phyloP scores from a whole-genome alignment of 257 asterid genomes.

The Plantago elongata region DNA sequence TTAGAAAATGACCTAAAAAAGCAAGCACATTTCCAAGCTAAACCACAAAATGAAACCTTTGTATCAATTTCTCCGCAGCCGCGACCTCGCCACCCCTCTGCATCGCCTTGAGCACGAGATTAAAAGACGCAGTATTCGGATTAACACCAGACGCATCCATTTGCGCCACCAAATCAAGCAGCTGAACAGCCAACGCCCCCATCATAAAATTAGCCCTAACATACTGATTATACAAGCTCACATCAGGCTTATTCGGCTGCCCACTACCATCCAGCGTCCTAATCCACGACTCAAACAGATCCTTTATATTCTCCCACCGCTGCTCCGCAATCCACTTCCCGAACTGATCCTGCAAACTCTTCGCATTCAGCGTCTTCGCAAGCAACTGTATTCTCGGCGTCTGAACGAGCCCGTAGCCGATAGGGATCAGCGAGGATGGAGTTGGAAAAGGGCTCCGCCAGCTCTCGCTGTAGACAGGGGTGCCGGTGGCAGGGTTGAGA shows the following conservation, averaged over 20 bases:
- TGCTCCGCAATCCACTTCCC: conserved; percentile 71
- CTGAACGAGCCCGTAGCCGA: conserved; percentile 28
- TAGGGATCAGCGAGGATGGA: conserved; percentile 37
- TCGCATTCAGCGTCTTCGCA: conserved; percentile 47
- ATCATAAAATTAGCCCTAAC: conserved; percentile 77
- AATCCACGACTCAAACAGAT: conserved; percentile 71
- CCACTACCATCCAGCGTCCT: conserved; percentile 60
- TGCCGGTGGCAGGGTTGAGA: conserved; percentile 71
- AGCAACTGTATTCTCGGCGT: conserved; percentile 29
- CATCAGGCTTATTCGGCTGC: conserved; percentile 83
- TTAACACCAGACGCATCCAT: conserved; percentile 50
- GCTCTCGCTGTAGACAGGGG: conserved; percentile 61
- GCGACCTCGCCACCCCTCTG: conserved; percentile 36
- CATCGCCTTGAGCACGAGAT: conserved; percentile 80
- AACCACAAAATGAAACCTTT: conserved; percentile 42
- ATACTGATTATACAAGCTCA: conserved; percentile 61
- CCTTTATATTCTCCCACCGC: conserved; percentile 70
- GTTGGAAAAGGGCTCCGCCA: conserved; percentile 51
- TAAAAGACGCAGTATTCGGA: conserved; percentile 75
- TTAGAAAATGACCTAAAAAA: neutral
- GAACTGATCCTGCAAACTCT: conserved; percentile 45
- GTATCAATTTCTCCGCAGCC: conserved; percentile 65
- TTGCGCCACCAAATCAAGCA: conserved; percentile 51
- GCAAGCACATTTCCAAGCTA: neutral
- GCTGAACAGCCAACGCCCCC: conserved; percentile 46